A percentile compares a stretch with the other conserved stretches of the same genome.
Evolutionary conservation across 805 yeast genomes (phyloP).

Genomic region (Saccharomyces kudriavzevii): DNA sequence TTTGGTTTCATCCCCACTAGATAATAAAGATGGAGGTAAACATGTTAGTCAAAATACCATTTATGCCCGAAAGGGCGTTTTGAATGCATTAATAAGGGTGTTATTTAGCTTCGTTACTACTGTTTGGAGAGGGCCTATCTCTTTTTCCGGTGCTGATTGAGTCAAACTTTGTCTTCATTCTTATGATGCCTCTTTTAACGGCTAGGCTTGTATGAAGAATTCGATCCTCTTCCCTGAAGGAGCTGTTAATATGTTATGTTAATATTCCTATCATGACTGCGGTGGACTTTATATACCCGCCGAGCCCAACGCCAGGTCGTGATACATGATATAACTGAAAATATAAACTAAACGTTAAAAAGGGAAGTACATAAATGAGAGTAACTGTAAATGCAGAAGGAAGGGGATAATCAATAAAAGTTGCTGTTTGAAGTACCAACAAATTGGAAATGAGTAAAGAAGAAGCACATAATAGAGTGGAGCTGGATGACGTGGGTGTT

Average conservation of each 20-base stretch:
- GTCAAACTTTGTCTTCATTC: background rate
- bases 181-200: background rate
- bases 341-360: background rate
- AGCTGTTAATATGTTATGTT: background rate
- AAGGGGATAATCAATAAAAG: background rate
- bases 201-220: background rate
- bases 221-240: background rate
- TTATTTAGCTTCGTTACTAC: background rate
- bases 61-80: background rate
- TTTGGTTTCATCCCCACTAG: background rate
- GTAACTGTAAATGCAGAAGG: background rate
- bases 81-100: background rate
- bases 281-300: background rate
- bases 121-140: background rate
- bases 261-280: background rate
- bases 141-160: background rate
- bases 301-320: background rate
- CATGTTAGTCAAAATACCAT: background rate
- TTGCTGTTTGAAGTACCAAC: background rate
- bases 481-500: slow-evolving; percentile 7
- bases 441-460: background rate
- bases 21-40: background rate
- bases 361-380: background rate
- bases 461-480: background rate
- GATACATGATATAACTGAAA: background rate